Base-by-base conservation (phyloP, 2,329 filamentous ascomycete species). In the Alternaria postmessia region DNA sequence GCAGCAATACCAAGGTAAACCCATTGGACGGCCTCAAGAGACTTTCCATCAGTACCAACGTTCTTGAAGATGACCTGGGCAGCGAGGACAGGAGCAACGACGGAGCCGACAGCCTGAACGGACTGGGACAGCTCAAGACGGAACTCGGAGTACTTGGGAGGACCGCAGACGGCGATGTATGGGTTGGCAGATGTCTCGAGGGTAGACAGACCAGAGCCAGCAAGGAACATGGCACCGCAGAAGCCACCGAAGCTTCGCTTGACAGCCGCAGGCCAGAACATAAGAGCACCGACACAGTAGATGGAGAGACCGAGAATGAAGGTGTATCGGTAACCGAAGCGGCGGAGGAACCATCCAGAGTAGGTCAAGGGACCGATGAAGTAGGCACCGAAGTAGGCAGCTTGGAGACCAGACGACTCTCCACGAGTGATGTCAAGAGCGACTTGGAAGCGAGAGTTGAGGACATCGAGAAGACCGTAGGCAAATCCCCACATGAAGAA, bases 241-340 rank as follows among this genome's bases (percentile, higher is more conserved):
- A 93, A 94, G 8, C 91, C 91, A 26, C 84, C 87, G 71, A 93
- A 94, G 16, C 87, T 91, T 44, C 85, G 84, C 60, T 92, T 85
- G 9, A 94, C 87, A 7, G 89, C 90, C 2, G 89, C 90, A 0
- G 92, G 92, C 92, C 91, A 95, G 80, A 94, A 94, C 80, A 93
- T 92, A 64, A 94, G 87, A 36, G 91, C 92, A 64, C 86, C 84
- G 68, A 89, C 85, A 61, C 83, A 85, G 75, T 92, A 92, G 44
- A 93, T 83, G 58, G 79, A 83, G 7, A 93, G 82, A 38, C 91
- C 92, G 28, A 89, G 83, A 61, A 95, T 94, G 68, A 95, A 94
- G 0, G 91, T 92, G 42, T 88, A 88, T 66, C 92, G 91, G 80
- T 93, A 95, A 3, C 92, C 92, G 51, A 90, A 91, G 59, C 86